Evolutionary conservation across 2,329 filamentous ascomycete species (phyloP).

Genomic region (Alternaria triticina): DNA sequence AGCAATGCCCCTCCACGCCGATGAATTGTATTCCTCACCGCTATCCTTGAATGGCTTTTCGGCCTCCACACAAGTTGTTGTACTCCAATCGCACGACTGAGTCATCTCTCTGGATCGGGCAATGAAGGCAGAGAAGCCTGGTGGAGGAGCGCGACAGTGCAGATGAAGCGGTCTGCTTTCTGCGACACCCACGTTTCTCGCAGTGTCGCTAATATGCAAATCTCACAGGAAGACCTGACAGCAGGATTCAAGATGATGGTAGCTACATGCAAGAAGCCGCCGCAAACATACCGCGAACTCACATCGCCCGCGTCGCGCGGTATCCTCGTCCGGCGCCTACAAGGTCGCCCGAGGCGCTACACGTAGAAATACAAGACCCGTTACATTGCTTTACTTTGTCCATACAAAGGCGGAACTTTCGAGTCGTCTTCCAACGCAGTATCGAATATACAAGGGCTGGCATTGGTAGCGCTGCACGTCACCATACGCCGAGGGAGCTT

Average conservation of each 20-base stretch:
- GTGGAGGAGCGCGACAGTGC: conserved; percentile 6
- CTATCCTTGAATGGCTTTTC: conserved; percentile 1
- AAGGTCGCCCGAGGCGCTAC: conserved; percentile 34
- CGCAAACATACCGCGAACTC: conserved; percentile 17
- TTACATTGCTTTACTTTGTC: conserved; percentile 12
- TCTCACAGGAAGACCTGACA: conserved; percentile 8
- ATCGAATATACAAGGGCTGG: conserved; percentile 11
- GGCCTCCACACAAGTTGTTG: conserved; percentile 1
- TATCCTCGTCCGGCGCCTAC: conserved; percentile 30
- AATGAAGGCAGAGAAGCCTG: conserved; percentile 8
- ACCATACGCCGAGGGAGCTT: background rate
- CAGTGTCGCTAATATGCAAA: conserved; percentile 29
- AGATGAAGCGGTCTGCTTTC: conserved; percentile 18
- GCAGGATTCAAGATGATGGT: background rate
- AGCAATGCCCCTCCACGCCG: conserved; percentile 12
- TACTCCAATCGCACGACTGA: background rate
- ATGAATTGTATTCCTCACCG: conserved; percentile 18
- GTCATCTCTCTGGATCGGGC: background rate
- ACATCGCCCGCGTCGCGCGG: conserved; percentile 18
- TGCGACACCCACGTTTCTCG: conserved; percentile 5
- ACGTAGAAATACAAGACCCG: conserved; percentile 39
- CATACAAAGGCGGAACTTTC: conserved; percentile 5
- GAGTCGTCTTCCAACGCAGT: conserved; percentile 21
- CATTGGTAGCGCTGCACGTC: conserved; percentile 18
- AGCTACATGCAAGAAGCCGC: conserved; percentile 5